A percentile compares a stretch with the other conserved stretches of the same genome.
These are phyloP conservation scores for Trichosporon ovoides DNA, from an alignment of 1,284 basidiomycete species.

Conservation along the genomic window DNA sequence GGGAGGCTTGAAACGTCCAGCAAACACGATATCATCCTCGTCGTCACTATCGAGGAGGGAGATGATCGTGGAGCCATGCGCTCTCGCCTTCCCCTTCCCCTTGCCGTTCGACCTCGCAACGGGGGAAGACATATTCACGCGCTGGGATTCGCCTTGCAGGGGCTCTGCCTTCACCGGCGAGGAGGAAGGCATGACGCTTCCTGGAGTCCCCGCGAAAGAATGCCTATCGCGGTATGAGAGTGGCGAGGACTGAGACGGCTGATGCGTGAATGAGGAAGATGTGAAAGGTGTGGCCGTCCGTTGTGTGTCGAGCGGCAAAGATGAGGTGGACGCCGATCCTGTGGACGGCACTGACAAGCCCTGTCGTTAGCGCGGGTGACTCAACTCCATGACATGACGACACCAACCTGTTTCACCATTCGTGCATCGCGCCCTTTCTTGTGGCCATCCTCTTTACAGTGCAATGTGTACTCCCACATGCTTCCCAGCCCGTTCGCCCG, in stretches of 20 bases:
- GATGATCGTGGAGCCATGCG: background rate
- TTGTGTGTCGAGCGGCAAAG: background rate
- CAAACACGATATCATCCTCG: slow-evolving; percentile 12
- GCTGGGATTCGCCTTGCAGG: background rate
- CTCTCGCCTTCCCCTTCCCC: background rate
- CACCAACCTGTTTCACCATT: slow-evolving; percentile 11
- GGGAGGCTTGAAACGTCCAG: slow-evolving; percentile 1
- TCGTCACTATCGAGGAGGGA: slow-evolving; percentile 8
- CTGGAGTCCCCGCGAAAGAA: too few relatives aligned
- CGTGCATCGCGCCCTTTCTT: slow-evolving; percentile 10
- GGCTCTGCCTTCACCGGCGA: background rate
- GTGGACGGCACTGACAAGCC: background rate
- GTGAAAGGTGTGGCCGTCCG: background rate
- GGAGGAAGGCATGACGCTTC: background rate
- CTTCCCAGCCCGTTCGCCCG: slow-evolving; percentile 33
- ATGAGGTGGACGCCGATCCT: background rate
- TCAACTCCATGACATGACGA: background rate
- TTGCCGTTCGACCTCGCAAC: background rate
- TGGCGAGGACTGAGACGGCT: background rate
- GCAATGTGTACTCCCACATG: slow-evolving; percentile 30
- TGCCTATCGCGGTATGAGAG: background rate
- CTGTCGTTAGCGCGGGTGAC: background rate
- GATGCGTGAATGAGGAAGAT: background rate
- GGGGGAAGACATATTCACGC: background rate
- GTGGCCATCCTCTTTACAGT: slow-evolving; percentile 6